Evolutionary conservation across 441 rosid genomes (phyloP), one percentile per base, ranked within the genome.

Genomic region (Mallotus japonicus): DNA sequence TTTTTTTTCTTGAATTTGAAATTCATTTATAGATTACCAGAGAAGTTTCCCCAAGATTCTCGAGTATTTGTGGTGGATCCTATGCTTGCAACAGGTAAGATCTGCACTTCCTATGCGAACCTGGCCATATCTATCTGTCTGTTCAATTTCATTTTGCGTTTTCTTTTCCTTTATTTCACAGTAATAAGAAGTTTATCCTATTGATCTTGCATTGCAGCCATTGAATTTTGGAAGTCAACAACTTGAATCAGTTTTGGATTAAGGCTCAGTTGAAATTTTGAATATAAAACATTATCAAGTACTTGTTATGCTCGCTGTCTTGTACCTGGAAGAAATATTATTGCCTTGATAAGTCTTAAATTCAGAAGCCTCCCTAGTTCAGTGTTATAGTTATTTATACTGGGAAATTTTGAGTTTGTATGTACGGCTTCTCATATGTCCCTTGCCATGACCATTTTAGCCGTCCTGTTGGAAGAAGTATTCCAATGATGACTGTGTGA

Each of bases 51-150:
- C 4, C 83, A 86, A 67, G 87, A 86, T 9, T 82, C 93, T 24
- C 86, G 85, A 76, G 90, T 94, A 0, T 87, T 92, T 81, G 87
- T 94, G 71, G 92, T 90, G 28, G 97, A 94, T 79, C 97, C 97
- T 46, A 87, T 92, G 92, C 78, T 90, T 71, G 97, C 96, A 75
- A 92, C 97, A 78, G 96, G 98, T 93, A 73, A n/a, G 70, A 40
- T 65, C 74, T 11, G 40, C 19, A 57, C 69, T 46, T 58, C 49
- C 6, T 53, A 16, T 16, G 16, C 16, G 42, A 37, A 46, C 6
- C 17, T 51, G 17, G 60, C 57, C 24, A 42, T 57, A 20, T 59
- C 19, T 37, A 62, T 32, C 34, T 61, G 32, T 61, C 28, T 16
- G 34, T 60, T 19, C 53, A 44, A 50, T 62, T 15, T 42, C 15